Evolutionary conservation across 768 basidiomycete genomes (phyloP).

Genomic region (Sarcomyxa edulis): DNA sequence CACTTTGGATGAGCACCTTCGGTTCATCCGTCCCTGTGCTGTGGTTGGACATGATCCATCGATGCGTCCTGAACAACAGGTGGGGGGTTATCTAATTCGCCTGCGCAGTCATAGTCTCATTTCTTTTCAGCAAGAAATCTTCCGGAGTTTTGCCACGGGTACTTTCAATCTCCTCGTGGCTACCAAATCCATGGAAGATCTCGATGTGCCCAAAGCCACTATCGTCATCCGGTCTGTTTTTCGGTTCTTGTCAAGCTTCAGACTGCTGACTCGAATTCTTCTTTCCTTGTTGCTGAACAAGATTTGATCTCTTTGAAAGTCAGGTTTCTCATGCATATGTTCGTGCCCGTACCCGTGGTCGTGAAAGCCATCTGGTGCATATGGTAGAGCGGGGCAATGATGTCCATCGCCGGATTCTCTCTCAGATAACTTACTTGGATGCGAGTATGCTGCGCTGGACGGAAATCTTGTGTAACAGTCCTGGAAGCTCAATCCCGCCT

Average conservation of each 20-base stretch:
- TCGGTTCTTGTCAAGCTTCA: background rate
- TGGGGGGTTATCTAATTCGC: slow-evolving; percentile 14
- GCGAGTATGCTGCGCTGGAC: slow-evolving; percentile 45
- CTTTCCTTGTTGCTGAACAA: slow-evolving; percentile 23
- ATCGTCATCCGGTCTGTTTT: slow-evolving; percentile 55
- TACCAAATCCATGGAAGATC: slow-evolving; percentile 53
- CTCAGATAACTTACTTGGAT: slow-evolving; percentile 32
- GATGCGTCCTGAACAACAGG: slow-evolving; percentile 21
- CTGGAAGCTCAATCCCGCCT: slow-evolving; percentile 40
- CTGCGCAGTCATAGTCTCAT: background rate
- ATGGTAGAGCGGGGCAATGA: slow-evolving; percentile 59
- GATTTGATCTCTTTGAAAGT: slow-evolving; percentile 60
- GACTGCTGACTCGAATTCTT: background rate
- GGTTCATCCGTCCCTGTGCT: slow-evolving; percentile 51
- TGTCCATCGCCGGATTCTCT: slow-evolving; percentile 47
- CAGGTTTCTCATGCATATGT: slow-evolving; percentile 55
- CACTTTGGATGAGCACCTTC: slow-evolving; percentile 42
- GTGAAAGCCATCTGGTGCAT: slow-evolving; percentile 51
- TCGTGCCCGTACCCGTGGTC: slow-evolving; percentile 40
- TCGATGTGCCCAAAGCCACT: slow-evolving; percentile 51
- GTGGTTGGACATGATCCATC: slow-evolving; percentile 32
- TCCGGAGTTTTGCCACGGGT: slow-evolving; percentile 46
- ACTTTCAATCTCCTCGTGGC: slow-evolving; percentile 60
- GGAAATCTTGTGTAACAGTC: slow-evolving; percentile 31
- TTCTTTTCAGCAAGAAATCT: slow-evolving; percentile 36